A percentile compares a stretch with the other conserved stretches of the same genome.
phyloP scores from a whole-genome alignment of 768 basidiomycete species.

The Tulasnella sp. region DNA sequence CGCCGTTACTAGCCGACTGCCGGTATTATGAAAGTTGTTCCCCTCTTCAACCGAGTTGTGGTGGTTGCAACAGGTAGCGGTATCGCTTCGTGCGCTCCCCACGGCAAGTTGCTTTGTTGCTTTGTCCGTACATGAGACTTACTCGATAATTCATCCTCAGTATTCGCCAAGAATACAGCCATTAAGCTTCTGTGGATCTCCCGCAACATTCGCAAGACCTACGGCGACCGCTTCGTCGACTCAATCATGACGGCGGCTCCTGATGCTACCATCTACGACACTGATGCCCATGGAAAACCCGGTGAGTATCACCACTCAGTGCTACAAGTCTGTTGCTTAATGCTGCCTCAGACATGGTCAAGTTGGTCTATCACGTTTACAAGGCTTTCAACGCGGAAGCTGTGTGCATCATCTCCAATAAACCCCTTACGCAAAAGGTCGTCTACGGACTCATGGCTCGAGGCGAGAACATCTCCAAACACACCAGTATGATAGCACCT shows the following conservation, averaged over 20 bases:
- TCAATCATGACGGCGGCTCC: constrained; percentile 45
- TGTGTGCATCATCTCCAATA: constrained; percentile 27
- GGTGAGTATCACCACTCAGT: neutral
- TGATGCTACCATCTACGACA: constrained; percentile 27
- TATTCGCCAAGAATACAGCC: constrained; percentile 20
- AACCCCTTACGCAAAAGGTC: constrained; percentile 27
- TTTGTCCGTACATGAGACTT: neutral
- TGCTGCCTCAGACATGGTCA: constrained; percentile 15
- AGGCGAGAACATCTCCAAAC: neutral
- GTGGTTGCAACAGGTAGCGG: constrained; percentile 47
- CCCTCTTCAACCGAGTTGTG: constrained; percentile 27
- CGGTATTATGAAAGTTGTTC: constrained; percentile 27
- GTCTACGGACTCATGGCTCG: constrained; percentile 27
- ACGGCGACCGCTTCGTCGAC: constrained; percentile 58
- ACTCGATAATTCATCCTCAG: neutral
- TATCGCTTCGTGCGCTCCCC: constrained; percentile 57
- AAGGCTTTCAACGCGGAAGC: constrained; percentile 29
- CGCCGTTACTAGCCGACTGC: constrained; percentile 10
- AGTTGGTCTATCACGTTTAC: constrained; percentile 23
- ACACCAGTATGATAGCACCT: neutral
- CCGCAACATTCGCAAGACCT: constrained; percentile 57
- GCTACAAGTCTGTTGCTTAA: neutral
- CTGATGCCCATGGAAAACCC: constrained; percentile 27
- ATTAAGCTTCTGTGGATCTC: constrained; percentile 53
- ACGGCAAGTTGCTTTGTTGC: constrained; percentile 23